These are phyloP conservation scores for Tuber melanosporum DNA, from an alignment of 495 filamentous ascomycete genomes.

Conservation along the genomic window DNA sequence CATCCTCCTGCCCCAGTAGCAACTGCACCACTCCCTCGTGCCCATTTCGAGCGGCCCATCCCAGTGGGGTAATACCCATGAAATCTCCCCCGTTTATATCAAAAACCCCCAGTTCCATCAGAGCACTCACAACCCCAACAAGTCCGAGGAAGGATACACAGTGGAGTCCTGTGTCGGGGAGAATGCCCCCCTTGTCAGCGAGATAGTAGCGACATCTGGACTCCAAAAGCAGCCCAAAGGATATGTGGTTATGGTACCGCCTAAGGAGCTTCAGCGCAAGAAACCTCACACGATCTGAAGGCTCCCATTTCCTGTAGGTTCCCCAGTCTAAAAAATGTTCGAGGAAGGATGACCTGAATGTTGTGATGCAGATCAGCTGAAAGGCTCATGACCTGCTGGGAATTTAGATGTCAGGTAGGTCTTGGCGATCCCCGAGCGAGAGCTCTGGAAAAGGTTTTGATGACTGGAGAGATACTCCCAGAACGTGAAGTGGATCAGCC, in stretches of 20 bases:
- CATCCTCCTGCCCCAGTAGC: background rate
- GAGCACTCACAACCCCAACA: background rate
- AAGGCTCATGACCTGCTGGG: background rate
- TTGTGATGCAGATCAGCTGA: background rate
- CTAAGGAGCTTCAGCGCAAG: background rate
- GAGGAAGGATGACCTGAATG: background rate
- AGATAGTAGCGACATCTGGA: background rate
- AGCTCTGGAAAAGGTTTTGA: background rate
- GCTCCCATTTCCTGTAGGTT: background rate
- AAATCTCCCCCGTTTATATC: background rate
- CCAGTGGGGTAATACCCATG: background rate
- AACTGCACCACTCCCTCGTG: background rate
- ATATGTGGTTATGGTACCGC: background rate
- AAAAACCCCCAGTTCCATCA: background rate
- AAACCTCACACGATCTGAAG: too few species aligned
- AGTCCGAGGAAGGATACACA: background rate
- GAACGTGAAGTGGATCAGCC: background rate
- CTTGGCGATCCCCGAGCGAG: background rate
- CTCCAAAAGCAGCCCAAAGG: background rate
- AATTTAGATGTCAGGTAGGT: background rate
- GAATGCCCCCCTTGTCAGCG: background rate
- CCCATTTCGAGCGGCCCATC: background rate
- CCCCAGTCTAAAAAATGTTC: background rate
- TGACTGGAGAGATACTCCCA: background rate
- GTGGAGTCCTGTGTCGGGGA: background rate